Evolutionary conservation across 352 stramenopile species (phyloP), one percentile per base, ranked within the genome.

Genomic region (Phytophthora lateralis): DNA sequence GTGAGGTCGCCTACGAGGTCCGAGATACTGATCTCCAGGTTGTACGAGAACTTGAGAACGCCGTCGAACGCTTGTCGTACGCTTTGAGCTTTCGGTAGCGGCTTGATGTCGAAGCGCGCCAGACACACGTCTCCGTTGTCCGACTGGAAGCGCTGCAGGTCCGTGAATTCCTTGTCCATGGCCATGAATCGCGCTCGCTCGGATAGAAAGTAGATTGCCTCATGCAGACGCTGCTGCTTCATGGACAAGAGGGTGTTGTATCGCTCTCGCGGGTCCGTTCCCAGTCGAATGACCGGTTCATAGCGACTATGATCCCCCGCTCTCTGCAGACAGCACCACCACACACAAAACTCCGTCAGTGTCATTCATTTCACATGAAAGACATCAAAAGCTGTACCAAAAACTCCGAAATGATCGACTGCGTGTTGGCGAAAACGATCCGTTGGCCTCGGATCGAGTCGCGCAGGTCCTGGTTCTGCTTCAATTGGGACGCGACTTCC

Each of bases 21-120:
- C 11, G 69, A 72, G 29, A 78, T 70, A 39, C 55, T 74, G 50
- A 81, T 74, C 52, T 81, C 73, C 48, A 85, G 42, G 30, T 85
- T 82, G 43, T 73, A 70, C 27, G 66, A 66, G 43, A 81, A 85
- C 52, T 80, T 64, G 20, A 75, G 62, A 17, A 80, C 64, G n/a
- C 60, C 65, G 18, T 83, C 71, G 44, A 80, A 81, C 9, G 76
- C 69, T 41, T 78, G 68, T 9, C 62, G 64, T 5, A 80, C 72
- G 21, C 21, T 71, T 17, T 52, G 53, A 15, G 68, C 37, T 1
- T 63, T 66, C 4, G 51, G 58, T 26, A 87, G 66, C 10, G 77
- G 75, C 15, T 74, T 82, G 17, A 84, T 69, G 53, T 84, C 77
- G 44, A 84, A 87, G 10, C 69, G 69, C 20, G 60, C 42, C 34